Percentiles rank a stretch among this genome's conserved stretches.
These are phyloP conservation scores for Candida ipomoeae DNA, from an alignment of 805 yeast species.

Conservation along the genomic window DNA sequence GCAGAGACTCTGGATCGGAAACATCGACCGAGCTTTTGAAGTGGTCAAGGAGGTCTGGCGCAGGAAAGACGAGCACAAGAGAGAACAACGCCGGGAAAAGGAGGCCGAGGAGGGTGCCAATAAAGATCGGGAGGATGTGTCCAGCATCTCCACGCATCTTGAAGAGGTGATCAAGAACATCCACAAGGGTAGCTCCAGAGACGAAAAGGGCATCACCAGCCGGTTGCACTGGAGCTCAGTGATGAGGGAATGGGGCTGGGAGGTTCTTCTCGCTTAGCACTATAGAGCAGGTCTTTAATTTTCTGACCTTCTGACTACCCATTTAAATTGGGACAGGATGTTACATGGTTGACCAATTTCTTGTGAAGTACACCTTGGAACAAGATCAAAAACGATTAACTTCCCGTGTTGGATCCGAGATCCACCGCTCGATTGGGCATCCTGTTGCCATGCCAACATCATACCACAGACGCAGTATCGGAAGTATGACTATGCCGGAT, in stretches of 20 bases:
- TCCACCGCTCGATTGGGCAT: no score
- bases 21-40: slow-evolving; percentile 60
- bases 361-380: no score
- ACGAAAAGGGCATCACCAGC: slow-evolving; percentile 38
- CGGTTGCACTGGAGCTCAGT: slow-evolving; percentile 64
- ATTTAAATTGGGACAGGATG: no score
- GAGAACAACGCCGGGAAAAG: slow-evolving; percentile 22
- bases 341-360: no score
- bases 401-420: no score
- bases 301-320: background rate
- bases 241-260: slow-evolving; percentile 78
- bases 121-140: slow-evolving; percentile 6
- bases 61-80: slow-evolving; percentile 45
- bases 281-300: background rate
- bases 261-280: slow-evolving; percentile 43
- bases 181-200: slow-evolving; percentile 30
- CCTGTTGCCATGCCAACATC: no score
- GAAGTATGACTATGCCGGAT: no score
- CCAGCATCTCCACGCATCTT: slow-evolving; percentile 26
- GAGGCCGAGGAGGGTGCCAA: slow-evolving; percentile 7
- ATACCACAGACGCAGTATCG: no score
- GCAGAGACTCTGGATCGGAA: slow-evolving; percentile 60
- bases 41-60: slow-evolving; percentile 72
- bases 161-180: slow-evolving; percentile 41
- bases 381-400: no score